Conservation (phyloP, 441 rosid genomes). For the Jatropha podagrica region DNA sequence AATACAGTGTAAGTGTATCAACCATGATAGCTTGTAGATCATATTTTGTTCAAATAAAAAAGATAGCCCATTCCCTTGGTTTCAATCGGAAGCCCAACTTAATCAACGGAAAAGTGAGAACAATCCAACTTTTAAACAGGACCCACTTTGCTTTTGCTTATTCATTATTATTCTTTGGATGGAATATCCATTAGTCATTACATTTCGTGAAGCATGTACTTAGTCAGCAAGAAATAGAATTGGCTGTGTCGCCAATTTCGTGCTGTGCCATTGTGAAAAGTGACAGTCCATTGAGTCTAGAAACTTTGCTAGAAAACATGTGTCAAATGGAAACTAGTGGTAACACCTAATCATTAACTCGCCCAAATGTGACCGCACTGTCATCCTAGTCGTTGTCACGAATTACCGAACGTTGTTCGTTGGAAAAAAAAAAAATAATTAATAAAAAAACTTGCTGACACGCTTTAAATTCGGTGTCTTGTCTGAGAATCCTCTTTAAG, state of each 20-base stretch:
- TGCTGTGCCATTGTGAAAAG: not conserved
- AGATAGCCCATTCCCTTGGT: not conserved
- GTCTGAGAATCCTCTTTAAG: conserved; percentile 16
- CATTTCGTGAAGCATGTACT: not conserved
- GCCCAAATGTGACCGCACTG: conserved; percentile 2
- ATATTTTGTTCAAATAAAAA: not conserved
- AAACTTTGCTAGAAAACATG: not conserved
- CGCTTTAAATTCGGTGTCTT: conserved; percentile 26
- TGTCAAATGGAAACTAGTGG: not conserved
- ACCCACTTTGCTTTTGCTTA: not conserved
- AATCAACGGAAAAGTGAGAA: not conserved
- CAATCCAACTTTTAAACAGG: not conserved
- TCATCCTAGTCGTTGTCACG: conserved; percentile 12
- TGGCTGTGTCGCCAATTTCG: not conserved
- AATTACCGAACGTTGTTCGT: not conserved
- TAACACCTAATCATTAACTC: not conserved
- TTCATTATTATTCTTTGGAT: not conserved
- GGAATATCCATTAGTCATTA: not conserved
- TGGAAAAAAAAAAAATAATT: not conserved
- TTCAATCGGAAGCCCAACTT: not conserved
- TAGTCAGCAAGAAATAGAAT: conserved; percentile 3
- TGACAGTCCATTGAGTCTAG: not conserved
- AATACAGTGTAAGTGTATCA: conserved; percentile 8
- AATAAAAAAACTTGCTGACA: not conserved
- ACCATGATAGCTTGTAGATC: not conserved